Conservation (phyloP, 306 rosid genomes). For the Clitoria ternatea region DNA sequence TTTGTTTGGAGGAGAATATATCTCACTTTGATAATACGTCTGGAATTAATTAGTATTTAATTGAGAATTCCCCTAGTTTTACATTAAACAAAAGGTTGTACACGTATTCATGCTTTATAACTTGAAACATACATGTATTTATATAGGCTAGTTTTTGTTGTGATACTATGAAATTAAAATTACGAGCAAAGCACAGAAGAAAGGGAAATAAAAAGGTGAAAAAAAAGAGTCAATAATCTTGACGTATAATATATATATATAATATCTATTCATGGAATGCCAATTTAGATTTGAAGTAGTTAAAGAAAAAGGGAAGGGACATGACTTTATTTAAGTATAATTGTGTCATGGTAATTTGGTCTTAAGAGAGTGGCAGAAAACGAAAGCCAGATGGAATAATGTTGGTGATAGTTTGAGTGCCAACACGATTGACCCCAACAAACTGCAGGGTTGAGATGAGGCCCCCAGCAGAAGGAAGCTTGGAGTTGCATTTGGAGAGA, state of each 20-base stretch:
- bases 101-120: too few relatives aligned
- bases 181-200: too few relatives aligned
- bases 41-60: too few relatives aligned
- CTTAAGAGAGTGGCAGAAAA: slow-evolving; percentile 17
- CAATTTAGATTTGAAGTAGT: background rate
- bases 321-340: slow-evolving; percentile 22
- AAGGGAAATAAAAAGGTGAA: too few relatives aligned
- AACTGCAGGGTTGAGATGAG: slow-evolving; percentile 22
- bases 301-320: background rate
- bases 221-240: background rate
- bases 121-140: too few relatives aligned
- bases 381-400: slow-evolving; percentile 33
- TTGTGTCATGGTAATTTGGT: background rate
- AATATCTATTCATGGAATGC: background rate
- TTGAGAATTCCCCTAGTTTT: too few relatives aligned
- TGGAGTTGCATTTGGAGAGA: slow-evolving; percentile 28
- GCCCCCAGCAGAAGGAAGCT: slow-evolving; percentile 28
- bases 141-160: too few relatives aligned
- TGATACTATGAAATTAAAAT: too few relatives aligned
- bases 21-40: too few relatives aligned
- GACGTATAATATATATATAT: background rate
- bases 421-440: slow-evolving; percentile 17
- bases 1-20: too few relatives aligned
- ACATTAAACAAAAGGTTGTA: too few relatives aligned
- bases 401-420: slow-evolving; percentile 11